Percentiles rank a stretch among this genome's conserved stretches.
Conservation (phyloP, 306 rosid species). For the Prunus mira region DNA sequence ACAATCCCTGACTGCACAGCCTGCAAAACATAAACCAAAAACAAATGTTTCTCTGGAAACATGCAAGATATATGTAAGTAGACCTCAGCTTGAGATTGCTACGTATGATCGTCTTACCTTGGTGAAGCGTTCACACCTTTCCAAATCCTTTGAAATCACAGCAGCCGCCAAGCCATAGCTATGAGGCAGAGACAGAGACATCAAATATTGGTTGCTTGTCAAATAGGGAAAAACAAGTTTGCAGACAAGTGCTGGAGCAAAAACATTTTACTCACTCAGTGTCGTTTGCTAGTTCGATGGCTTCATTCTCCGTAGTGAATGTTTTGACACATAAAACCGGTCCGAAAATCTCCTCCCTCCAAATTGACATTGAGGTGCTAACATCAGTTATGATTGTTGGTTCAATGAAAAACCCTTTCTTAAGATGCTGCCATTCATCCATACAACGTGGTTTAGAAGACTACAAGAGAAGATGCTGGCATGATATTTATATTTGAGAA, state of each 20-base stretch:
- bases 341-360: slow-evolving; percentile 92
- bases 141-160: too few species aligned
- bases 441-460: too few species aligned
- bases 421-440: slow-evolving; percentile 38
- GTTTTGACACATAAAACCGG: slow-evolving; percentile 85
- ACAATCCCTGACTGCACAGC: too few species aligned
- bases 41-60: too few species aligned
- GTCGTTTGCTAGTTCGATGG: slow-evolving; percentile 81
- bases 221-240: too few species aligned
- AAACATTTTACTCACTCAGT: slow-evolving; percentile 44
- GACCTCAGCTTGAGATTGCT: too few species aligned
- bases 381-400: slow-evolving; percentile 71
- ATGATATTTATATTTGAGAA: too few species aligned
- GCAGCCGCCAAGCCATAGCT: slow-evolving; percentile 54
- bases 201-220: too few species aligned
- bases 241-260: too few species aligned
- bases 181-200: background rate
- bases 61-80: too few species aligned
- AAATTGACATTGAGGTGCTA: slow-evolving; percentile 81
- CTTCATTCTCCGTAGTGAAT: slow-evolving; percentile 79
- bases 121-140: slow-evolving; percentile 68
- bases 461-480: too few species aligned
- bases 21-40: too few species aligned
- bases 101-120: slow-evolving; percentile 35
- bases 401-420: slow-evolving; percentile 74